Evolutionary conservation across 495 filamentous ascomycete species (phyloP).

Genomic region (Pseudotulostoma volvatum): DNA sequence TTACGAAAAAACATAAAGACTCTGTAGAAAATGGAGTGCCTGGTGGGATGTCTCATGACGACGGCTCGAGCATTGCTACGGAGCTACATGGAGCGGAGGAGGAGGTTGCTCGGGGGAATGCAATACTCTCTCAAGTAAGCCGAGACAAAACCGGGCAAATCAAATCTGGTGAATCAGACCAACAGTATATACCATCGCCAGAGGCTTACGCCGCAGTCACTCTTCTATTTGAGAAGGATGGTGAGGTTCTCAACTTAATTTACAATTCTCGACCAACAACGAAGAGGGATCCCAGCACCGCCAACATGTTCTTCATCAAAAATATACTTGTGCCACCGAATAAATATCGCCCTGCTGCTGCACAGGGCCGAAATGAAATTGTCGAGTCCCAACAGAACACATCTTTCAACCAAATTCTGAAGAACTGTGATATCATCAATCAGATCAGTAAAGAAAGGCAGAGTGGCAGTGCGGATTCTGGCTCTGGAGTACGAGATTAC

Average conservation of each 20-base stretch:
- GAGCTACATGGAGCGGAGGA: slow-evolving; percentile 45
- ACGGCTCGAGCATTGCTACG: slow-evolving; percentile 12
- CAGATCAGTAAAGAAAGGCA: slow-evolving; percentile 61
- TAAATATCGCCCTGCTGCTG: slow-evolving; percentile 78
- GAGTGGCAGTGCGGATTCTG: slow-evolving; percentile 25
- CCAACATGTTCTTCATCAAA: slow-evolving; percentile 89
- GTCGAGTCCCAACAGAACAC: slow-evolving; percentile 75
- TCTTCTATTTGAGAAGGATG: slow-evolving; percentile 73
- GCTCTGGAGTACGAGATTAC: slow-evolving; percentile 32
- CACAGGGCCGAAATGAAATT: slow-evolving; percentile 57
- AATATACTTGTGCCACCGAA: slow-evolving; percentile 79
- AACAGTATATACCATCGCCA: slow-evolving; percentile 54
- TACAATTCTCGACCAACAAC: slow-evolving; percentile 55
- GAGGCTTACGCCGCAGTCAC: slow-evolving; percentile 62
- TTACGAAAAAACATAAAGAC: slow-evolving; percentile 19
- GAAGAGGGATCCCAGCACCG: slow-evolving; percentile 33
- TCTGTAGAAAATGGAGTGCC: slow-evolving; percentile 10
- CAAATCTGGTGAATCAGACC: slow-evolving; percentile 21
- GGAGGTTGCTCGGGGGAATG: slow-evolving; percentile 47
- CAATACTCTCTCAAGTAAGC: slow-evolving; percentile 18
- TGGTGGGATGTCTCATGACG: slow-evolving; percentile 3
- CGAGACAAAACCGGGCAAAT: slow-evolving; percentile 6
- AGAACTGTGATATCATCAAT: slow-evolving; percentile 48
- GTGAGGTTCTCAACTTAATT: slow-evolving; percentile 60
- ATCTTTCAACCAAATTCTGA: slow-evolving; percentile 65